Conservation (phyloP, 495 filamentous ascomycete species). For the Echria macrotheca region DNA sequence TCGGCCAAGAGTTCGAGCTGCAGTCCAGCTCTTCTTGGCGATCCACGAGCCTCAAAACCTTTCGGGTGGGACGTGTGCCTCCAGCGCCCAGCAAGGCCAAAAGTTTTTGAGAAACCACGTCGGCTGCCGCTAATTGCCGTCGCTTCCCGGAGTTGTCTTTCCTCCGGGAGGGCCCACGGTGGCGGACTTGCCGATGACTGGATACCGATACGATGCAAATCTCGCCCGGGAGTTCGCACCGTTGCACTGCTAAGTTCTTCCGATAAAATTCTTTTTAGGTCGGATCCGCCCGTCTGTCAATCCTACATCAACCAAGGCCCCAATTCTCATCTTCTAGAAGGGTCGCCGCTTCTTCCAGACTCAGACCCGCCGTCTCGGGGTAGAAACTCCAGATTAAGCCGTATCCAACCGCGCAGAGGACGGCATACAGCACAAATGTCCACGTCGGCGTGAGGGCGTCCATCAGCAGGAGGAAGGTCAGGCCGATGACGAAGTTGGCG, state of each 20-base stretch:
- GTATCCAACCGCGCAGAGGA: constrained; percentile 64
- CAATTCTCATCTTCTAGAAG: constrained; percentile 65
- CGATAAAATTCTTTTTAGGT: too few species aligned
- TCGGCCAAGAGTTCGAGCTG: background rate
- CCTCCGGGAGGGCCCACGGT: background rate
- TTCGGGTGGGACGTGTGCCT: background rate
- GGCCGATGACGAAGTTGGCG: constrained; percentile 79
- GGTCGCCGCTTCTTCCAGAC: constrained; percentile 72
- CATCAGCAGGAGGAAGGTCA: constrained; percentile 86
- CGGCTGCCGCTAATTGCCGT: constrained; percentile 3
- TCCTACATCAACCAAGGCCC: constrained; percentile 55
- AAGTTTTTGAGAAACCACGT: background rate
- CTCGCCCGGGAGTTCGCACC: too few species aligned
- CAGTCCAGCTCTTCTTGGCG: constrained; percentile 2
- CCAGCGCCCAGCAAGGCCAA: background rate
- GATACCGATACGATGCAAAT: too few species aligned
- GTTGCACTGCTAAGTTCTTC: too few species aligned
- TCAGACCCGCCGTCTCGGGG: constrained; percentile 77
- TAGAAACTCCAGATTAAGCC: constrained; percentile 64
- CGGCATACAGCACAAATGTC: constrained; percentile 73
- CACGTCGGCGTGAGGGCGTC: constrained; percentile 65
- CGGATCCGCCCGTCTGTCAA: too few species aligned
- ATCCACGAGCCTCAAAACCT: background rate
- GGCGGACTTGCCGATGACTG: constrained; percentile 2
- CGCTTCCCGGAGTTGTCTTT: constrained; percentile 4